Evolutionary conservation across 2,329 filamentous ascomycete species (phyloP).

Genomic region (Penicillium sp.): DNA sequence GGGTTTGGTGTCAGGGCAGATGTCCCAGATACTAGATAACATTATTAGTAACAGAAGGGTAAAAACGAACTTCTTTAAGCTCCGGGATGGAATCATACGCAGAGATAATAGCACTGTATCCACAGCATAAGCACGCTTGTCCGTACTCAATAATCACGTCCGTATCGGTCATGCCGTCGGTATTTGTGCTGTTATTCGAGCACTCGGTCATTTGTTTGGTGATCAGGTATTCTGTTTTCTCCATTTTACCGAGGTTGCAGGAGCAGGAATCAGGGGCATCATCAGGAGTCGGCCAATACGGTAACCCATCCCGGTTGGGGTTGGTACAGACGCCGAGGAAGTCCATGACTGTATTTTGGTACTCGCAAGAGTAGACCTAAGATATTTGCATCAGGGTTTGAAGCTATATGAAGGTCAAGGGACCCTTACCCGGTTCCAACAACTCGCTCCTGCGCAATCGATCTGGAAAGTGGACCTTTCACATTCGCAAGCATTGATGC

Average conservation of each 20-base stretch:
- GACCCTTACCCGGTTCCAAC: slow-evolving; percentile 5
- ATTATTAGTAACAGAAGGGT: not conserved
- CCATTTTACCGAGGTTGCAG: slow-evolving; percentile 17
- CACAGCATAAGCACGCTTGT: slow-evolving; percentile 18
- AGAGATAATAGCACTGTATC: slow-evolving; percentile 17
- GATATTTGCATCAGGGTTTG: not conserved
- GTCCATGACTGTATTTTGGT: slow-evolving; percentile 11
- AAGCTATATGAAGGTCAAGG: too few species aligned
- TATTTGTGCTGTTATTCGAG: slow-evolving; percentile 12
- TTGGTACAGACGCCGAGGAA: slow-evolving; percentile 4
- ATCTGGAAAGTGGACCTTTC: slow-evolving; percentile 7
- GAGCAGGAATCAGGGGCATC: slow-evolving; percentile 20
- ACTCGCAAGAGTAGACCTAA: slow-evolving; percentile 14
- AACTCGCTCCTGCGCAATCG: slow-evolving; percentile 15
- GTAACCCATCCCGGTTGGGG: slow-evolving; percentile 10
- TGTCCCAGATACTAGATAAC: slow-evolving; percentile 12
- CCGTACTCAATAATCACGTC: slow-evolving; percentile 7
- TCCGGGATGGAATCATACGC: not conserved
- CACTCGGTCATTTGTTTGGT: slow-evolving; percentile 1
- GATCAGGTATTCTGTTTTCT: slow-evolving; percentile 7
- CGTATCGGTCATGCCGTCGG: not conserved
- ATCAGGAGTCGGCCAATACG: slow-evolving; percentile 20
- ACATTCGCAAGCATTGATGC: slow-evolving; percentile 20
- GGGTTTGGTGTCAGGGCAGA: slow-evolving; percentile 18
- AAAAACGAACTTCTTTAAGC: not conserved